phyloP scores from a whole-genome alignment of 768 basidiomycete species.

The Phanerodontia chrysosporium region DNA sequence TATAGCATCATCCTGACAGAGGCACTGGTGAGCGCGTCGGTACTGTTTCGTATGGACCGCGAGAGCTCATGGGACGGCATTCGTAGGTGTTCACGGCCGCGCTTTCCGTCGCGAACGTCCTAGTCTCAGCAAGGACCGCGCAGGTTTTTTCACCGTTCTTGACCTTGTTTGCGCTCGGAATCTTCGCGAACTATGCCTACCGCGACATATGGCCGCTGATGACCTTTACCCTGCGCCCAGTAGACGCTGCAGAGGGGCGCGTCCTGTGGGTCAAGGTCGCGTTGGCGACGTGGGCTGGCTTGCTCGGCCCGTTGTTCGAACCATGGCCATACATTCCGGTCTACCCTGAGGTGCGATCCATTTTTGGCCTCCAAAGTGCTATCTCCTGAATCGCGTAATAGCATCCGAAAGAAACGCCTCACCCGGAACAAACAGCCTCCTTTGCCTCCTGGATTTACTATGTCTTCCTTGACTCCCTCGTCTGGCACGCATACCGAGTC shows the following conservation, averaged over 20 bases:
- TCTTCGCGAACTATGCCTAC: conserved; percentile 24
- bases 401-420: too few relatives aligned
- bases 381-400: too few relatives aligned
- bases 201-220: conserved; percentile 33
- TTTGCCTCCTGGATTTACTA: conserved; percentile 34
- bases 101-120: neutral
- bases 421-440: conserved; percentile 41
- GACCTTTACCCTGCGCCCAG: conserved; percentile 30
- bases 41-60: neutral
- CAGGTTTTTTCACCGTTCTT: neutral
- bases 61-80: neutral
- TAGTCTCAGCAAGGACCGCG: neutral
- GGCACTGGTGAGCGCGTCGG: neutral
- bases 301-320: conserved; percentile 15
- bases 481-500: conserved; percentile 23
- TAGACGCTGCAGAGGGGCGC: conserved; percentile 28
- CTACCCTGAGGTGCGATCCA: neutral
- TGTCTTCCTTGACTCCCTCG: conserved; percentile 33
- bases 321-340: conserved; percentile 10
- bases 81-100: neutral
- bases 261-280: conserved; percentile 33
- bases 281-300: conserved; percentile 27
- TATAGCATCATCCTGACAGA: neutral
- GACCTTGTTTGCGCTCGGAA: conserved; percentile 6
- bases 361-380: too few relatives aligned